phyloP scores from a whole-genome alignment of 2,329 filamentous ascomycete species.

The Alternaria panax region DNA sequence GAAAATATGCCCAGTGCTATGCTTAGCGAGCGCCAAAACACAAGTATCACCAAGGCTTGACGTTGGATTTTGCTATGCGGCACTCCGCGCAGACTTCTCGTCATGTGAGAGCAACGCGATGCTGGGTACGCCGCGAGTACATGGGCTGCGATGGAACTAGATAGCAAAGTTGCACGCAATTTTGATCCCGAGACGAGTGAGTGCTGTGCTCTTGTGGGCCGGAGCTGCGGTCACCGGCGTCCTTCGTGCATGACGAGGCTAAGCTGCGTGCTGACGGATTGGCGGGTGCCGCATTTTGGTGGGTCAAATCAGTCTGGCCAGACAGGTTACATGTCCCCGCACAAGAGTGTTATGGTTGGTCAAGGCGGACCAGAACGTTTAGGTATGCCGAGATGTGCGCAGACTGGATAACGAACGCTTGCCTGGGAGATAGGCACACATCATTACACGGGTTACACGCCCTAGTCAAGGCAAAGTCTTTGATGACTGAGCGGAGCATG shows the following conservation, averaged over 20 bases:
- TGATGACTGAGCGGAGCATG: background rate
- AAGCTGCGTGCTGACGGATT: conserved; percentile 31
- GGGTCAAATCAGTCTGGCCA: conserved; percentile 34
- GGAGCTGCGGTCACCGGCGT: conserved; percentile 39
- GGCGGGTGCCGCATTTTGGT: conserved; percentile 29
- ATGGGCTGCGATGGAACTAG: conserved; percentile 41
- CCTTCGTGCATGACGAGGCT: conserved; percentile 26
- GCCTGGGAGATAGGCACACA: background rate
- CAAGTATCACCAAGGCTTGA: conserved; percentile 34
- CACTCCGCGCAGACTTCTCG: conserved; percentile 44
- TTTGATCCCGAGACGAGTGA: conserved; percentile 49
- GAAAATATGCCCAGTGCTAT: conserved; percentile 26
- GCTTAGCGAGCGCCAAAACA: conserved; percentile 21
- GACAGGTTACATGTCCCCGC: conserved; percentile 37
- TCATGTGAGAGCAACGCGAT: conserved; percentile 51
- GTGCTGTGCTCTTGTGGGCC: conserved; percentile 49
- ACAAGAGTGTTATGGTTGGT: conserved; percentile 30
- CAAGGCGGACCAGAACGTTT: conserved; percentile 18
- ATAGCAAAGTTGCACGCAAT: conserved; percentile 47
- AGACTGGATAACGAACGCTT: conserved; percentile 5
- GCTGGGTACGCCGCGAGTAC: conserved; percentile 49
- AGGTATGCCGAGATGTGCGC: conserved; percentile 23
- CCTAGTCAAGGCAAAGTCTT: background rate
- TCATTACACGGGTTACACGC: background rate
- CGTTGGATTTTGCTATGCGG: conserved; percentile 52